Base-by-base conservation (phyloP, 192 early-diverging fungal species). In the Coemansia guatemalensis region DNA sequence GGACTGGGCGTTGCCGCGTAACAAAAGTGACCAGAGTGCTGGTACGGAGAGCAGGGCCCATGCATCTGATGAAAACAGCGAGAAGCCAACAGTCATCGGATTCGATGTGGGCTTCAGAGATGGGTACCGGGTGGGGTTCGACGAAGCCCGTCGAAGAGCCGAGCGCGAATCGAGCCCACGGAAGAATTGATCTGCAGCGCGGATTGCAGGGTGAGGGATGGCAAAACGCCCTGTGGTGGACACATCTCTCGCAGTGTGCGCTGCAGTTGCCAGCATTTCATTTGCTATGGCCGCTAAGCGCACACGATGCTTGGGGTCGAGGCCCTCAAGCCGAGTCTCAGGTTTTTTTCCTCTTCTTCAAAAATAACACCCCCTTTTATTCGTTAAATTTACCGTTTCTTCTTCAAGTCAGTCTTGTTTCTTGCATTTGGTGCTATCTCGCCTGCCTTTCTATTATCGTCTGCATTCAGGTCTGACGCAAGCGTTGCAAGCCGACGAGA, bases 71-170 rank as follows among this genome's bases (percentile, higher is more conserved):
- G 18, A 55, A 29, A 5, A 8, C 53, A 27, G 21, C 23, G 53
- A 26, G 4, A 5, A 9, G 18, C 26, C 62, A 27, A 56, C 25
- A 12, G 23, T 9, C 12, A 62, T 67, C 23, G 76, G 76, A n/a
- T 80, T 74, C 20, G 77, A 80, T 39, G 57, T 57, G 12, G 77
- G 77, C n/a, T 80, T 80, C 50, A 53, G 77, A 26, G 77, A 80
- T 55, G 77, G 77, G 21, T 80, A 74, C 56, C 58, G 20, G 53
- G 67, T 72, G 6, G 77, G 77, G 20, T 80, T 70, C 26, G 65
- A 80, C 24, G 56, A 65, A 20, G 71, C 62, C 11, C 53, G 58
- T 14, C 47, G 48, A 4, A 57, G 44, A 24, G 39, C 48, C 54
- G 50, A 63, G 60, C 33, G 60, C 53, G 21, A 27, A 44, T 18